Evolutionary conservation across 2,329 filamentous ascomycete genomes (phyloP).

Genomic region (Apiospora aurea): DNA sequence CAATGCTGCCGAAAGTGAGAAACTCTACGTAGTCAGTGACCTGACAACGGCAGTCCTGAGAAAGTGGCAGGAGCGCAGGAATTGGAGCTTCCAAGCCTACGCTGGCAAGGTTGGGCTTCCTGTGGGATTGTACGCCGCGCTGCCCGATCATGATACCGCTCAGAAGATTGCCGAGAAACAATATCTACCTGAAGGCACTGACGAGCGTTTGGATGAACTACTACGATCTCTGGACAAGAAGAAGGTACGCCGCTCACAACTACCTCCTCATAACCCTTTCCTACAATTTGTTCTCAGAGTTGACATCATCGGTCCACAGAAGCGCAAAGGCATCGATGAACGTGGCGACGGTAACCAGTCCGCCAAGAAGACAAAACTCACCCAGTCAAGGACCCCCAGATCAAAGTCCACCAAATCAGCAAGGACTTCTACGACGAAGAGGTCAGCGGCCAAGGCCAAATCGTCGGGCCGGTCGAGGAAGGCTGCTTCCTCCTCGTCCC

Average conservation of each 20-base stretch:
- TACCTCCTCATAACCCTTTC: neutral
- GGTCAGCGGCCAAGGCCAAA: constrained; percentile 37
- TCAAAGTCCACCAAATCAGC: constrained; percentile 40
- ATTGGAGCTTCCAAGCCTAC: constrained; percentile 86
- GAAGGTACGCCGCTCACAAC: constrained; percentile 57
- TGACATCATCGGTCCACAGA: constrained; percentile 50
- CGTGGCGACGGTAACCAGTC: constrained; percentile 52
- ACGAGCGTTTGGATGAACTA: constrained; percentile 77
- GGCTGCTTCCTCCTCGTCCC: constrained; percentile 36
- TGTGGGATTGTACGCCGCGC: constrained; percentile 75
- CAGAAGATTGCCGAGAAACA: constrained; percentile 87
- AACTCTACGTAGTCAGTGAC: constrained; percentile 87
- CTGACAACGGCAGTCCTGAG: constrained; percentile 83
- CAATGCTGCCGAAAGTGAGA: constrained; percentile 69
- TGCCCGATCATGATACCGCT: constrained; percentile 79
- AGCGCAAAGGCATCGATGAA: constrained; percentile 63
- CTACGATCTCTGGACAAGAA: constrained; percentile 73
- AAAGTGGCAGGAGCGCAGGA: constrained; percentile 84
- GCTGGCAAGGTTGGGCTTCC: constrained; percentile 83
- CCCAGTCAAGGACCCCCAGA: constrained; percentile 44
- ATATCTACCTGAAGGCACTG: constrained; percentile 79
- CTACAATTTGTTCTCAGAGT: constrained; percentile 19
- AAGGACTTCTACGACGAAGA: constrained; percentile 42
- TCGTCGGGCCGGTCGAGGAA: constrained; percentile 38
- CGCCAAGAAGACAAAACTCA: constrained; percentile 47